These are phyloP conservation scores for Angomonas deanei DNA, from an alignment of 208 protist genomes.

Conservation along the genomic window DNA sequence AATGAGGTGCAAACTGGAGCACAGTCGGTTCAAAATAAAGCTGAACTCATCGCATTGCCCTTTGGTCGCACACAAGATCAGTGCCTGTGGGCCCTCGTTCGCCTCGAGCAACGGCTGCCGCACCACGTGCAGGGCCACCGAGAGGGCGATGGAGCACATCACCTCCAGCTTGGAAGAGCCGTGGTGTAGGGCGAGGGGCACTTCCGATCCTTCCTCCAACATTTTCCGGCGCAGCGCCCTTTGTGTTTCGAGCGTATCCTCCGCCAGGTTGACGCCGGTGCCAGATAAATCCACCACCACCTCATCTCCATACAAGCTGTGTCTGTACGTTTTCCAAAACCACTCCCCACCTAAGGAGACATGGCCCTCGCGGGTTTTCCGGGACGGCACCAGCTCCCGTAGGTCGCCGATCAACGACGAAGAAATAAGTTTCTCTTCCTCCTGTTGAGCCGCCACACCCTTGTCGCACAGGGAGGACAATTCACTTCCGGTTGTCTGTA, in stretches of 20 bases:
- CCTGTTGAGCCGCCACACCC: slow-evolving; percentile 17
- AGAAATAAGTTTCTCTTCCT: slow-evolving; percentile 33
- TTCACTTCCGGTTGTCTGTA: too few species aligned
- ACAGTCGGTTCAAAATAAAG: slow-evolving; percentile 38
- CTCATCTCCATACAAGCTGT: slow-evolving; percentile 55
- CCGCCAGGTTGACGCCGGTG: slow-evolving; percentile 42
- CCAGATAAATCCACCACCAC: slow-evolving; percentile 43
- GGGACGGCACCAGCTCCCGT: slow-evolving; percentile 21
- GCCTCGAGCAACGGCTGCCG: slow-evolving; percentile 56
- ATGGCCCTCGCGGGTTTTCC: neutral
- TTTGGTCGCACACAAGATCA: slow-evolving; percentile 69
- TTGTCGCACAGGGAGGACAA: neutral
- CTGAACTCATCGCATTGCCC: slow-evolving; percentile 65
- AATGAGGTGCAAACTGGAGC: slow-evolving; percentile 55
- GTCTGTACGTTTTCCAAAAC: slow-evolving; percentile 73
- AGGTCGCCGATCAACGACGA: slow-evolving; percentile 34
- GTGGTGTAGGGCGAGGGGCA: slow-evolving; percentile 13
- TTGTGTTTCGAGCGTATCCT: slow-evolving; percentile 54
- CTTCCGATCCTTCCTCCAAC: neutral
- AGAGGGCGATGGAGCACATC: slow-evolving; percentile 45
- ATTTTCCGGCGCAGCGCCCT: slow-evolving; percentile 21
- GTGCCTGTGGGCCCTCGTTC: slow-evolving; percentile 51
- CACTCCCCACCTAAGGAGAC: slow-evolving; percentile 43
- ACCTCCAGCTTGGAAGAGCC: slow-evolving; percentile 56
- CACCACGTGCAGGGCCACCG: slow-evolving; percentile 51